Percentiles rank a stretch among this genome's conserved stretches.
Conservation (phyloP, 306 rosid genomes). For the Dryas alaskensis region DNA sequence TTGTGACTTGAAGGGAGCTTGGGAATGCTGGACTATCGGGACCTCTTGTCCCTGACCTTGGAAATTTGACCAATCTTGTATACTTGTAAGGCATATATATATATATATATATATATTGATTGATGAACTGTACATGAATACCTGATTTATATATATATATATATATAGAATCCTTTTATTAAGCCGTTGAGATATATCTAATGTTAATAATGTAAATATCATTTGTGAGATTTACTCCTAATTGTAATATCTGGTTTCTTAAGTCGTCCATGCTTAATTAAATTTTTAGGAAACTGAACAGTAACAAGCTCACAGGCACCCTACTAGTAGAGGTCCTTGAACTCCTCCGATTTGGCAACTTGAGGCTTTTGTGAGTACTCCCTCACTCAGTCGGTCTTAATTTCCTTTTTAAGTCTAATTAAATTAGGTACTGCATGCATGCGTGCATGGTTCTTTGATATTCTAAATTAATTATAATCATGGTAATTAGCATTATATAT, state of each 20-base stretch:
- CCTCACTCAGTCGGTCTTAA: neutral
- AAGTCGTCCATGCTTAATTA: neutral
- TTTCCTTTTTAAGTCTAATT: neutral
- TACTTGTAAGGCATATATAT: conserved; percentile 17
- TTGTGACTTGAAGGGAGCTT: conserved; percentile 27
- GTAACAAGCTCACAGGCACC: conserved; percentile 20
- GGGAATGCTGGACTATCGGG: conserved; percentile 25
- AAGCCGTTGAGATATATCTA: too few relatives aligned
- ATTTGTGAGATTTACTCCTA: too few relatives aligned
- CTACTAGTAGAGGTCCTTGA: conserved; percentile 23
- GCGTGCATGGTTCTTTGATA: neutral
- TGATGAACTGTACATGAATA: too few relatives aligned
- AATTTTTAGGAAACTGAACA: conserved; percentile 22
- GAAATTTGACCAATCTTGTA: conserved; percentile 26
- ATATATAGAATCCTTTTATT: too few relatives aligned
- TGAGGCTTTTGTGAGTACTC: conserved; percentile 21
- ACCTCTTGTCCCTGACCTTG: conserved; percentile 30
- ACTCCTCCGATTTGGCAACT: conserved; percentile 24
- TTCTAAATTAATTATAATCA: neutral
- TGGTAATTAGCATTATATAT: too few relatives aligned
- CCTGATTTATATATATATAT: too few relatives aligned
- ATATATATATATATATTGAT: too few relatives aligned
- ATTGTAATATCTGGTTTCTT: too few relatives aligned
- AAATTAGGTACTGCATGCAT: neutral
- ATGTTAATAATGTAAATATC: too few relatives aligned